Evolutionary conservation across 2,329 filamentous ascomycete species (phyloP), one percentile per base, ranked within the genome.

Genomic region (Clonostachys rosea): DNA sequence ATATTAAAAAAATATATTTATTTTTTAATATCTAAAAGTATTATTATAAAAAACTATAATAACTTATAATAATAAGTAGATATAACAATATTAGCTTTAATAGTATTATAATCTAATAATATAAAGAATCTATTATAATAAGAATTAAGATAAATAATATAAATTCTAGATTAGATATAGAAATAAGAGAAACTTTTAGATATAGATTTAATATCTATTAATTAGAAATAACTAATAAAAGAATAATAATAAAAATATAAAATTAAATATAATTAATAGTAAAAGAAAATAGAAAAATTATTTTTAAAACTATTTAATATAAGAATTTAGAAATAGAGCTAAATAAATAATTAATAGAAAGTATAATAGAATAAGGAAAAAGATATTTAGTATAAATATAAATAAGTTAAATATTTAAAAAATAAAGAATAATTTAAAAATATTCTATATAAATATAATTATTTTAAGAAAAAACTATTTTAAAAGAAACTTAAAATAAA

Each of bases 361-460:
- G 7, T 18, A 18, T 34, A 39, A 36, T 35, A 37, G 3, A 37
- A 34, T 13, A 47, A 30, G 7, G 43, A 37, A 5, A 18, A 43
- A 14, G n/a, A 47, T 42, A n/a, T 35, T 11, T 39, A 39, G 9
- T 39, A 39, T 14, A 14, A 39, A 7, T 16, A 13, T 39, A 6
- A 7, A 39, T 42, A 47, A 8, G 2, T 42, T 5, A 24, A 47
- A 35, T 42, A 40, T 3, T 24, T 42, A 39, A 10, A 14, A 39
- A 1, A 39, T 3, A 12, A 39, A 14, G 16, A 39, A 13, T 14
- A 12, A 4, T 2, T 46, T 39, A 9, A 34, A n/a, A 43, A 34
- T 45, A 41, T 42, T 34, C 18, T 42, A 48, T 16, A 18, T 49
- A 41, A 53, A 45, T 5, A 12, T 49, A 16, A 46, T 5, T 56